Evolutionary conservation across 2,329 filamentous ascomycete genomes (phyloP).

Genomic region (Arthrobotrys entomopaga): DNA sequence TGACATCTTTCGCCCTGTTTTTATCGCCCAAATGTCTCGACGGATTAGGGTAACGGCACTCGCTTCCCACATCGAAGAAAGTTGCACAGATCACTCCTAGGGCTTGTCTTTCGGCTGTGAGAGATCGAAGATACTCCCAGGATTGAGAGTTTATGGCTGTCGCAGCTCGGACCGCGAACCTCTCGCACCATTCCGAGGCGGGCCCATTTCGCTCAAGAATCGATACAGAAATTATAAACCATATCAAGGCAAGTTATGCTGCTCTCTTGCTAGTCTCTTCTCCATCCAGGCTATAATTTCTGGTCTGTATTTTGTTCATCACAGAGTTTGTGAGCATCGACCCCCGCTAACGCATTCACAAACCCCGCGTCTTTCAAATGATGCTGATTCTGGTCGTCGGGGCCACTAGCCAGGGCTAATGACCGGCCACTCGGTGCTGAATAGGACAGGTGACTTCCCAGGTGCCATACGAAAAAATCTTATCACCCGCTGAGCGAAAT

Average conservation of each 20-base stretch:
- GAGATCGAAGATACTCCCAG: neutral
- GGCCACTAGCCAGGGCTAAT: slow-evolving; percentile 12
- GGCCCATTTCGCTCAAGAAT: no score
- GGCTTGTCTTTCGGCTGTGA: neutral
- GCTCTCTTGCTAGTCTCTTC: slow-evolving; percentile 32
- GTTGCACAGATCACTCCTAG: slow-evolving; percentile 34
- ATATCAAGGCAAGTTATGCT: slow-evolving; percentile 1
- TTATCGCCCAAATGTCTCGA: slow-evolving; percentile 27
- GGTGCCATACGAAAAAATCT: slow-evolving; percentile 24
- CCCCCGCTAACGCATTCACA: no score
- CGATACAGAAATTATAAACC: neutral
- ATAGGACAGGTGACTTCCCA: slow-evolving; percentile 27
- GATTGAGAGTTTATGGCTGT: neutral
- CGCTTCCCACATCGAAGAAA: slow-evolving; percentile 12
- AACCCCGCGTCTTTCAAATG: neutral
- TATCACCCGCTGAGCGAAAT: neutral
- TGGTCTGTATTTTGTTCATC: no score
- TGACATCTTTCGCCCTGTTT: slow-evolving; percentile 33
- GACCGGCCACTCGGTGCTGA: slow-evolving; percentile 22
- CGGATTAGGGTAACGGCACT: slow-evolving; percentile 46
- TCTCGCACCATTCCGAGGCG: no score
- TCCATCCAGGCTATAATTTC: neutral
- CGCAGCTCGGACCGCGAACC: neutral
- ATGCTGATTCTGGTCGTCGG: slow-evolving; percentile 24
- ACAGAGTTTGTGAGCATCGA: no score